Evolutionary conservation across 441 rosid genomes (phyloP).

Genomic region (Macaranga tanarius): DNA sequence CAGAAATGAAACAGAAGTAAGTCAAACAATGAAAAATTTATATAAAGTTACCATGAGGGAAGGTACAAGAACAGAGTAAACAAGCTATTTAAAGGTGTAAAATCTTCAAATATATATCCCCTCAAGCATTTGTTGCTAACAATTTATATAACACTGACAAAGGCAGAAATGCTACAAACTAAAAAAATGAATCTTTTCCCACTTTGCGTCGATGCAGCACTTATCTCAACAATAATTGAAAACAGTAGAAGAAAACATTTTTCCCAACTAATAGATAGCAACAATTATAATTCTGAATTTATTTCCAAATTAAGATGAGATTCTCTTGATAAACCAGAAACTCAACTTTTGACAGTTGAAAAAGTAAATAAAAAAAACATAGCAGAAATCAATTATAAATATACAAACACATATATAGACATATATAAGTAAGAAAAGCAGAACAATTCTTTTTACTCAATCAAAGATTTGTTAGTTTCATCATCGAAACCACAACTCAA

Average conservation of each 20-base stretch:
- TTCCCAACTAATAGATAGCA: too few relatives aligned
- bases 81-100: neutral
- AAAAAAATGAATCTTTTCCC: neutral
- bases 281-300: neutral
- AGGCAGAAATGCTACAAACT: neutral
- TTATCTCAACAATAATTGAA: neutral
- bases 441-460: neutral
- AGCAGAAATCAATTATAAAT: too few relatives aligned
- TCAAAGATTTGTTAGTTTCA: constrained; percentile 3
- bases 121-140: constrained; percentile 6
- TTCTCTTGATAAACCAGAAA: constrained; percentile 2
- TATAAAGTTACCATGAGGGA: neutral
- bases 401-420: too few relatives aligned
- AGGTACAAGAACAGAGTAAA: constrained; percentile 9
- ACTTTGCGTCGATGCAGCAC: neutral
- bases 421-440: neutral
- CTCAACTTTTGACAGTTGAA: neutral
- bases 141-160: neutral
- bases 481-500: constrained; percentile 1
- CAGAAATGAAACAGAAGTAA: neutral
- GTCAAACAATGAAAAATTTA: neutral
- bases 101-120: constrained; percentile 1
- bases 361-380: neutral
- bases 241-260: neutral
- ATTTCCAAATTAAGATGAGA: constrained; percentile 4